phyloP scores from a whole-genome alignment of 78 protist genomes.

The Dictyostelium discoideum region dicty_2.7 NC_007088.5:750501-751000 shows the following conservation, averaged over 20 bases:
- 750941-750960: constrained; percentile 65
- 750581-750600: constrained; percentile 24
- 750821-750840: constrained; percentile 18
- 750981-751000: constrained; percentile 23
- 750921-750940: constrained; percentile 66
- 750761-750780: constrained; percentile 65
- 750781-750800: constrained; percentile 44
- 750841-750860: constrained; percentile 55
- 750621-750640: constrained; percentile 39
- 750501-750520: constrained; percentile 20
- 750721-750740: constrained; percentile 17
- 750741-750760: constrained; percentile 38
- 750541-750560: constrained; percentile 13
- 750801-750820: constrained; percentile 23
- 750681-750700: not conserved
- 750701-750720: constrained; percentile 62
- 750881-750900: constrained; percentile 49
- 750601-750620: constrained; percentile 20
- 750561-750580: not conserved
- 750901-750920: constrained; percentile 51
- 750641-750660: constrained; percentile 47
- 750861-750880: constrained; percentile 32
- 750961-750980: constrained; percentile 28
- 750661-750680: constrained; percentile 22
- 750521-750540: not conserved